Percentiles rank a stretch among this genome's conserved stretches.
Evolutionary conservation across 2,329 filamentous ascomycete species (phyloP).

Genomic region (Cladorrhinum sp.): DNA sequence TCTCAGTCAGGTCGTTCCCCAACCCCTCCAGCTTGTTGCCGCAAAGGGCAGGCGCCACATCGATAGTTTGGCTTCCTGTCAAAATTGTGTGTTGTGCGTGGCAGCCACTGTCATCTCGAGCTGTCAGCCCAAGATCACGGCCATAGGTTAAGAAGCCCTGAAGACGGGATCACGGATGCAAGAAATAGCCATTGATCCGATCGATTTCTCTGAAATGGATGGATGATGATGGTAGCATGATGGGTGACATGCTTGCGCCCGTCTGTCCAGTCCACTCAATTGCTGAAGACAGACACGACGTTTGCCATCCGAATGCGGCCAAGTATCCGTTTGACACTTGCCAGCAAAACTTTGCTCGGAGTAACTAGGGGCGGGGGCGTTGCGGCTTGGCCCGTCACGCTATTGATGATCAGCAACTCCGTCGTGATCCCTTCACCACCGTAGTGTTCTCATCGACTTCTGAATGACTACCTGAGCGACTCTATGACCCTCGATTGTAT

Average conservation of each 20-base stretch:
- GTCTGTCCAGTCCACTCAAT: not conserved
- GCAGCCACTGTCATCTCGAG: not conserved
- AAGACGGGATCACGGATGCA: not conserved
- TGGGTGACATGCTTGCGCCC: not conserved
- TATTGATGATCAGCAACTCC: conserved; percentile 1
- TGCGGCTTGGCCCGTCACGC: conserved; percentile 7
- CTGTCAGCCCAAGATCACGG: not conserved
- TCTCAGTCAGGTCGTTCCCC: conserved; percentile 6
- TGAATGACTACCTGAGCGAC: not conserved
- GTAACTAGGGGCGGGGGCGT: conserved; percentile 10
- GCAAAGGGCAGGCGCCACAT: not conserved
- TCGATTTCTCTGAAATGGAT: not conserved
- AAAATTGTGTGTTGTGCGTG: conserved; percentile 6
- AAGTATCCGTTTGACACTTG: conserved; percentile 1
- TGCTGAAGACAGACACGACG: not conserved
- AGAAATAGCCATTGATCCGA: not conserved
- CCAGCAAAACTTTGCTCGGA: not conserved
- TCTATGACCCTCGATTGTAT: not conserved
- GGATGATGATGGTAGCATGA: not conserved
- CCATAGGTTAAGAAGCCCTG: not conserved
- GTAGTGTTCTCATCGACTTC: not conserved
- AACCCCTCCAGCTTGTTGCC: conserved; percentile 18
- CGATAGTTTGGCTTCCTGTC: not conserved
- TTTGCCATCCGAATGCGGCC: not conserved
- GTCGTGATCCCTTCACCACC: not conserved